These are phyloP conservation scores for Simplicillium aogashimaense DNA, from an alignment of 2,329 filamentous ascomycete species.

Conservation along the genomic window DNA sequence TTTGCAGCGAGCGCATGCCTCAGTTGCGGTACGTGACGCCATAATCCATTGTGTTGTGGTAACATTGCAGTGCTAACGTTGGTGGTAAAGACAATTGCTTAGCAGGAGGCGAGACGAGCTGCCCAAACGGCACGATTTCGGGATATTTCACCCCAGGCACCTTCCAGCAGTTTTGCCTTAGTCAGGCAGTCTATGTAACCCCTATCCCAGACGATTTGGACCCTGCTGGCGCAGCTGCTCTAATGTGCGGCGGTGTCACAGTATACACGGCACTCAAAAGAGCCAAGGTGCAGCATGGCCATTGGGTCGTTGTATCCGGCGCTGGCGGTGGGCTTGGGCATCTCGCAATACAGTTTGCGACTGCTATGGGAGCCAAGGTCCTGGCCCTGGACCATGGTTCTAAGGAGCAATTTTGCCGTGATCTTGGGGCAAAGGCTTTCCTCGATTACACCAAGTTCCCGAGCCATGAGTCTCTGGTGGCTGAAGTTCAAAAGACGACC, in stretches of 20 bases:
- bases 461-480: conserved; percentile 6
- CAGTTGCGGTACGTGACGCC: conserved; percentile 22
- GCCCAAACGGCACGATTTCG: conserved; percentile 13
- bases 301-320: conserved; percentile 64
- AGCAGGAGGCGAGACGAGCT: background rate
- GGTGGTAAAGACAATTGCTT: no score
- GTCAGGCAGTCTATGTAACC: conserved; percentile 28
- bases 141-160: conserved; percentile 16
- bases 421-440: conserved; percentile 14
- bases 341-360: conserved; percentile 67
- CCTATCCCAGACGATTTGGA: conserved; percentile 26
- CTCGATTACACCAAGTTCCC: conserved; percentile 33
- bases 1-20: conserved; percentile 52
- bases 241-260: conserved; percentile 60
- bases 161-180: conserved; percentile 13
- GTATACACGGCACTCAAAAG: conserved; percentile 63
- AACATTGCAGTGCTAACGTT: no score
- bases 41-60: conserved; percentile 2
- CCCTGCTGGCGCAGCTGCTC: conserved; percentile 36
- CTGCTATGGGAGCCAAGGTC: conserved; percentile 14
- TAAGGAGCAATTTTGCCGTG: conserved; percentile 14
- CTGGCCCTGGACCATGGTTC: conserved; percentile 16
- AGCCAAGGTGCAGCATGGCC: conserved; percentile 53
- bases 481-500: conserved; percentile 4
- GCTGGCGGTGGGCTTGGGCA: conserved; percentile 63